Conservation (phyloP, 2,329 filamentous ascomycete species). For the Diaporthe vexans region DNA sequence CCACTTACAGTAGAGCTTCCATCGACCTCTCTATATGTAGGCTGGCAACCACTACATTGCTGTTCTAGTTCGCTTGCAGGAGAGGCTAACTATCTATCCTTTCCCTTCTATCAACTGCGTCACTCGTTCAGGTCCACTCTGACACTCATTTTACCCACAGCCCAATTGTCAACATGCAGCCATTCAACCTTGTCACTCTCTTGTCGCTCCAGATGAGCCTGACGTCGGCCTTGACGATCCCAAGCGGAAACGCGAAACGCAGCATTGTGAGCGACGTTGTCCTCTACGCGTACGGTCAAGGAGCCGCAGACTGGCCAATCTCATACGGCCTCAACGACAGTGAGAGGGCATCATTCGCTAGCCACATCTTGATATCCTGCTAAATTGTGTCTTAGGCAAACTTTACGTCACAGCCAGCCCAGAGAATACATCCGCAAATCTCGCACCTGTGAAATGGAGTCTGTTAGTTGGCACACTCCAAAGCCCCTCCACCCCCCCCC, state of each 20-base stretch:
- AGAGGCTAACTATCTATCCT: not conserved
- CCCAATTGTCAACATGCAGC: not conserved
- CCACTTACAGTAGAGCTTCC: not conserved
- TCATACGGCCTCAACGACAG: constrained; percentile 42
- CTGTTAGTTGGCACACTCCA: not conserved
- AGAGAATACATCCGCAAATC: not conserved
- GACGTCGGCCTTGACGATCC: constrained; percentile 23
- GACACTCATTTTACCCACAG: not conserved
- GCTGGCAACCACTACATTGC: not conserved
- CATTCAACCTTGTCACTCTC: not conserved
- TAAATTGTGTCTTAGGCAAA: not conserved
- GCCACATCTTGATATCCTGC: not conserved
- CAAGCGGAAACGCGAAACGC: constrained; percentile 29
- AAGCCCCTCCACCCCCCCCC: no score
- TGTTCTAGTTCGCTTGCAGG: not conserved
- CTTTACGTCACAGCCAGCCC: not conserved
- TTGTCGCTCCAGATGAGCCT: constrained; percentile 6
- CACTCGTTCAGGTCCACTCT: not conserved
- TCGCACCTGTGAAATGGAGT: constrained; percentile 13
- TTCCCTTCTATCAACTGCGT: not conserved
- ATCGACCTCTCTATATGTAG: constrained; percentile 7
- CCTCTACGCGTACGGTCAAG: constrained; percentile 44
- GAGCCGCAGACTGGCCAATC: constrained; percentile 43
- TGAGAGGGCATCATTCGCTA: constrained; percentile 29
- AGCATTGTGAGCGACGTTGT: constrained; percentile 43